Percentiles rank a stretch among this genome's conserved stretches.
Evolutionary conservation across 164 flowering plant genomes (phyloP).

Genomic region (Platanus orientalis): DNA sequence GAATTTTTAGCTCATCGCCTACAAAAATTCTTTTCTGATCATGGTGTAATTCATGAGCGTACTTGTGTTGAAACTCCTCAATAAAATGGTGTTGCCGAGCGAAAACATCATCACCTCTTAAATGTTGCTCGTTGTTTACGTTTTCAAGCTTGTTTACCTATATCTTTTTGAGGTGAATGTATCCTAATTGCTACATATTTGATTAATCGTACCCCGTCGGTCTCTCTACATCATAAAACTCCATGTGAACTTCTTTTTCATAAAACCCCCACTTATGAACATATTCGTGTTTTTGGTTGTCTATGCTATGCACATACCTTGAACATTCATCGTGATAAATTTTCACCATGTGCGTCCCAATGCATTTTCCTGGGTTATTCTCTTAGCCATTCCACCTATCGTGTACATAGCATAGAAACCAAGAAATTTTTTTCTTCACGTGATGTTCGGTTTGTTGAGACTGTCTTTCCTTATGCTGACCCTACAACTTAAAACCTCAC

Average conservation of each 20-base stretch:
- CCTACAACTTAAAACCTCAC: too few relatives aligned
- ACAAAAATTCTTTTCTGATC: background rate
- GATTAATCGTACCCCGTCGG: background rate
- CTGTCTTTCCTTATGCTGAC: too few relatives aligned
- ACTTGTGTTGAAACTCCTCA: constrained; percentile 5
- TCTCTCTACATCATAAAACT: background rate
- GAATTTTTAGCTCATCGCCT: background rate
- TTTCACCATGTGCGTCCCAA: background rate
- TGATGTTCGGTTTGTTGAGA: too few relatives aligned
- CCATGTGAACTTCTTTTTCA: background rate
- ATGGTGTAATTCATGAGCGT: background rate
- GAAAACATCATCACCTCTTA: background rate
- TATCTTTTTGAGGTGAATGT: background rate
- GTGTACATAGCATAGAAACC: too few relatives aligned
- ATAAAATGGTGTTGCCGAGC: constrained; percentile 9
- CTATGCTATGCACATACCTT: background rate
- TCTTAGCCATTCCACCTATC: too few relatives aligned
- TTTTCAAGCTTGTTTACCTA: background rate
- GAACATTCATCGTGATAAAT: background rate
- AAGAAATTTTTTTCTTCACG: too few relatives aligned
- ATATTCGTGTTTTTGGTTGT: background rate
- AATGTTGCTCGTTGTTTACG: background rate
- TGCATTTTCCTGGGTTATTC: background rate
- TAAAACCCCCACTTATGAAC: background rate
- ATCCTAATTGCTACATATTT: background rate